These are phyloP conservation scores for Trichoderma pleuroti DNA, from an alignment of 2,329 filamentous ascomycete species.

Conservation along the genomic window DNA sequence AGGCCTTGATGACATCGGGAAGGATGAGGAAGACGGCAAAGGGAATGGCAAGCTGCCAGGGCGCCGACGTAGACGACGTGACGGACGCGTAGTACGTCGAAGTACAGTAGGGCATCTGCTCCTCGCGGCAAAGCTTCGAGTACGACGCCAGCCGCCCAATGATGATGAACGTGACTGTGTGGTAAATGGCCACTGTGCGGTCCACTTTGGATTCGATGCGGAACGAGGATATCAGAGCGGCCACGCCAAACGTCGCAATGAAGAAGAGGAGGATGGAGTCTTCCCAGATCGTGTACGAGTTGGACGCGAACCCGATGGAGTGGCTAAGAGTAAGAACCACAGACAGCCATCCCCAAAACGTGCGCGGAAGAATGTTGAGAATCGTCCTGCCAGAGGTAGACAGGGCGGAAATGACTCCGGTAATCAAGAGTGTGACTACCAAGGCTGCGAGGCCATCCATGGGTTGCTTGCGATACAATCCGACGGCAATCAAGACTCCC, in stretches of 20 bases:
- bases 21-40: slow-evolving; percentile 68
- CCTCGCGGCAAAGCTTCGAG: slow-evolving; percentile 90
- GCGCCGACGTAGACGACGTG: slow-evolving; percentile 85
- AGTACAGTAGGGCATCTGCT: slow-evolving; percentile 95
- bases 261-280: slow-evolving; percentile 93
- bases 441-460: slow-evolving; percentile 40
- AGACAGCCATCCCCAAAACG: slow-evolving; percentile 84
- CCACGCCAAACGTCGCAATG: slow-evolving; percentile 78
- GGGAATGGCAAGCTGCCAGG: slow-evolving; percentile 83
- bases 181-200: slow-evolving; percentile 73
- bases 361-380: slow-evolving; percentile 61
- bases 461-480: slow-evolving; percentile 33
- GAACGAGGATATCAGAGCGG: slow-evolving; percentile 71
- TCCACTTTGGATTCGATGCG: slow-evolving; percentile 65
- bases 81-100: slow-evolving; percentile 95
- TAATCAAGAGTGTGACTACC: slow-evolving; percentile 32
- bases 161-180: slow-evolving; percentile 78
- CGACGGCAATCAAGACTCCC: slow-evolving; percentile 29
- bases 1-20: slow-evolving; percentile 73
- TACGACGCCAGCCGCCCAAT: slow-evolving; percentile 78
- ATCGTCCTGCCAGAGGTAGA: slow-evolving; percentile 44
- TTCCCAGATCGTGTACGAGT: slow-evolving; percentile 99
- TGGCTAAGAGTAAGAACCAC: slow-evolving; percentile 78
- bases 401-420: slow-evolving; percentile 44
- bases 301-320: slow-evolving; percentile 91